Base-by-base conservation (phyloP, 2,329 filamentous ascomycete species). In the Diaporthe australafricana region DNA sequence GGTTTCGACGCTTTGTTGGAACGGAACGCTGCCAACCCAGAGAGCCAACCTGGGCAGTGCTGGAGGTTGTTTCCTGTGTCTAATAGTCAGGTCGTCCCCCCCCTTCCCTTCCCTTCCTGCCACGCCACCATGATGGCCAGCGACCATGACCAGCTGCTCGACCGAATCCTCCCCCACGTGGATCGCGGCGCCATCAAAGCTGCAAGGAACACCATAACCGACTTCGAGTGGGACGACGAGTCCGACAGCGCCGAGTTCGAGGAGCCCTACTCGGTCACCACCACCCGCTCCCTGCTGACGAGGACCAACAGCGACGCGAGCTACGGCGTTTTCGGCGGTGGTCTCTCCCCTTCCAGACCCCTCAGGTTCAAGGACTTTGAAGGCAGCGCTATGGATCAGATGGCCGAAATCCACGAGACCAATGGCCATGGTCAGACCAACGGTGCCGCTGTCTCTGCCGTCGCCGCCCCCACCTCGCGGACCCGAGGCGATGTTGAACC, bases 141-240 rank as follows among this genome's bases (percentile, higher is more conserved):
- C 63, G 63, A 71, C 25, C 70, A 68, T 30, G 70, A 71, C 22
- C 53, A 53, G 35, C 53, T 71, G 35, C 52, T 68, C 7, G 53
- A 62, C 63, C 63, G 63, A 7, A 45, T 72, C n/a, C 47, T 72
- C 6, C 65, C 70, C 5, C 65, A 63, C 27, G 55, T 63, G 53
- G 47, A 50, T 42, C 50, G 48, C 27, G 42, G 38, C 27, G 70
- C 57, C n/a, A 72, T 72, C 70, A 69, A 16, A 38, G 57, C 67
- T 40, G 70, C 70, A 7, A 67, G 63, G 55, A 38, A 52, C 25
- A 55, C 65, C 22, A 72, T 72, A 57, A 30, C 55, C 30, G 70
- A 69, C 27, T 30, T 69, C 3, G 45, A 63, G 7, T 72, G 70
- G 70, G 70, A 72, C 65, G 65, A 72, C 65, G 60, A 50, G 60